Percentiles rank a stretch among this genome's conserved stretches.
Conservation (phyloP, 148 eudicot species). For the Camellia granthamiana region DNA sequence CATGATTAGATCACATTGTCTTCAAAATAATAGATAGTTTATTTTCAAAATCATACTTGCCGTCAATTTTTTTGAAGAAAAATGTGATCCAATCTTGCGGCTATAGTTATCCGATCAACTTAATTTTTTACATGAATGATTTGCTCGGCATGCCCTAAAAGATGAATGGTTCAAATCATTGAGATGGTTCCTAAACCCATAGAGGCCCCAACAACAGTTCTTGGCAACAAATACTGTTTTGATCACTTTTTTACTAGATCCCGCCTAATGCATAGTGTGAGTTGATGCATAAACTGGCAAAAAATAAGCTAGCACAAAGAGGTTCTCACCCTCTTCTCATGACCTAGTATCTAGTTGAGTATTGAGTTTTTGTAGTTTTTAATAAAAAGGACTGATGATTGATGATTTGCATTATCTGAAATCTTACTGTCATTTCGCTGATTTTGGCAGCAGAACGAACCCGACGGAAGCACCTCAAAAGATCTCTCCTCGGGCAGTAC, state of each 20-base stretch:
- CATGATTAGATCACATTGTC: too few relatives aligned
- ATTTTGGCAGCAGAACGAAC: slow-evolving; percentile 43
- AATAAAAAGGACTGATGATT: not conserved
- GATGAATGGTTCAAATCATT: too few relatives aligned
- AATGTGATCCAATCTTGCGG: too few relatives aligned
- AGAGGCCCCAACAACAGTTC: not conserved
- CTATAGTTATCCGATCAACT: too few relatives aligned
- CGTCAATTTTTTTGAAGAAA: too few relatives aligned
- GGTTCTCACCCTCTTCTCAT: not conserved
- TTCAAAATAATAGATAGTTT: too few relatives aligned
- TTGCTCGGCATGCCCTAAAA: too few relatives aligned
- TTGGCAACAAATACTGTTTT: not conserved
- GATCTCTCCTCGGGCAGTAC: slow-evolving; percentile 47
- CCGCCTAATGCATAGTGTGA: not conserved
- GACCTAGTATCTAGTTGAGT: not conserved
- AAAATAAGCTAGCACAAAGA: not conserved
- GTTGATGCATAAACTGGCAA: not conserved
- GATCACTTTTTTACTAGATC: slow-evolving; percentile 1
- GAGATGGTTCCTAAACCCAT: too few relatives aligned
- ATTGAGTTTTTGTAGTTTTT: not conserved
- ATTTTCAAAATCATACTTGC: too few relatives aligned
- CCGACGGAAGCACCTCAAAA: slow-evolving; percentile 55
- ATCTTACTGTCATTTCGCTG: not conserved
- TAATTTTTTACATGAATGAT: too few relatives aligned
- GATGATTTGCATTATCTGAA: not conserved